Percentiles rank a stretch among this genome's conserved stretches.
Conservation (phyloP, 345 rosid species). For the Heritiera littoralis region DNA sequence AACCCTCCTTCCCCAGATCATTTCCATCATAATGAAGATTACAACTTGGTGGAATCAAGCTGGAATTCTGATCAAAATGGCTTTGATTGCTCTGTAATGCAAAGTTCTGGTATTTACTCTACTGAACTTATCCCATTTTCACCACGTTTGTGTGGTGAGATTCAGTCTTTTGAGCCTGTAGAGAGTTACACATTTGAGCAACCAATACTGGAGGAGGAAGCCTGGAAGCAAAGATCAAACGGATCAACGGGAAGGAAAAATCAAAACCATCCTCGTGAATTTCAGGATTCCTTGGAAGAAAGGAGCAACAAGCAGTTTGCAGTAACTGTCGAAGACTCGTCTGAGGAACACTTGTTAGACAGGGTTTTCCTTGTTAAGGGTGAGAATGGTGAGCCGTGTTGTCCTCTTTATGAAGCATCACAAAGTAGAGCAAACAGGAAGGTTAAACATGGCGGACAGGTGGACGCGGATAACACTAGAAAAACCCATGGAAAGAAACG, state of each 20-base stretch:
- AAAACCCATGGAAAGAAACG: neutral
- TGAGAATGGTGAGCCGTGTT: slow-evolving; percentile 8
- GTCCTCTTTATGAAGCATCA: slow-evolving; percentile 26
- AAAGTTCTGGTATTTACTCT: neutral
- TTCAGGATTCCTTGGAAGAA: slow-evolving; percentile 10
- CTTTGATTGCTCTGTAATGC: neutral
- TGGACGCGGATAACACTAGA: slow-evolving; percentile 7
- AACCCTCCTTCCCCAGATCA: neutral
- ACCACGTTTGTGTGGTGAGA: neutral
- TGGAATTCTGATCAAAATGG: neutral
- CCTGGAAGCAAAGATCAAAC: neutral
- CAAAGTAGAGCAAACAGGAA: neutral
- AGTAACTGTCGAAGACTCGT: neutral
- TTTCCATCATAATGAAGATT: neutral
- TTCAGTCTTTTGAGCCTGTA: neutral
- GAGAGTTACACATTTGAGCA: neutral
- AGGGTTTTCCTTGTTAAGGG: slow-evolving; percentile 17
- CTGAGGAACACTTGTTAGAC: slow-evolving; percentile 21
- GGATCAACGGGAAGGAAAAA: slow-evolving; percentile 15
- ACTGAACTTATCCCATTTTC: neutral
- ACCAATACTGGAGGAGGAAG: too few relatives aligned
- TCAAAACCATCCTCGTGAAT: slow-evolving; percentile 4
- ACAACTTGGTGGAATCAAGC: neutral
- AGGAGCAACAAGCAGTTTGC: slow-evolving; percentile 25
- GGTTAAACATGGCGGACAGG: slow-evolving; percentile 4